phyloP scores from a whole-genome alignment of 2,329 filamentous ascomycete genomes.

The Achaetomium macrosporum region DNA sequence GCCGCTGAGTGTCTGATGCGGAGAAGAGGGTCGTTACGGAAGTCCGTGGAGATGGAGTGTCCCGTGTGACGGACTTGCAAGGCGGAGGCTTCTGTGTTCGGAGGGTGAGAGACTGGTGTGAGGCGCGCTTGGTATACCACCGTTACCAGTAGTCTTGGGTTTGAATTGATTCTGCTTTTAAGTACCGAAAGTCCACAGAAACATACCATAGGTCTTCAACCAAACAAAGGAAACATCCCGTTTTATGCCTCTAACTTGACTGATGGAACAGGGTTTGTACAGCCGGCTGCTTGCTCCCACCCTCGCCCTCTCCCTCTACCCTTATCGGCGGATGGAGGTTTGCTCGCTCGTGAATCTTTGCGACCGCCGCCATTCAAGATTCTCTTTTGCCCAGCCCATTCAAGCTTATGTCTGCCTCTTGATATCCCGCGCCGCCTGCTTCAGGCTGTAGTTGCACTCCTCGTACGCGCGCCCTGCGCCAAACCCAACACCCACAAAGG shows the following conservation, averaged over 20 bases:
- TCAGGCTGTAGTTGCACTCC: constrained; percentile 84
- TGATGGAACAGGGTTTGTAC: constrained; percentile 18
- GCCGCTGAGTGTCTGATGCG: not conserved
- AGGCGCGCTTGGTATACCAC: not conserved
- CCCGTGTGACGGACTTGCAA: not conserved
- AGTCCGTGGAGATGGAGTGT: not conserved
- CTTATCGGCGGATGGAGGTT: not conserved
- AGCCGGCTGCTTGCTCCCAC: constrained; percentile 4
- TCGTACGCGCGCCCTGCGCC: constrained; percentile 96
- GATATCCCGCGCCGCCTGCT: constrained; percentile 54
- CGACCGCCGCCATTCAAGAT: not conserved
- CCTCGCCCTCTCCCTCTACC: constrained; percentile 3
- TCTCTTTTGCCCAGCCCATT: not conserved
- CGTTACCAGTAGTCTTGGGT: constrained; percentile 8
- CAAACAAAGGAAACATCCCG: constrained; percentile 15
- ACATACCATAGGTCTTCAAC: not conserved
- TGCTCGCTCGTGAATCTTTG: not conserved
- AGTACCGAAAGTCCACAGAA: not conserved
- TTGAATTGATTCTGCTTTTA: constrained; percentile 9
- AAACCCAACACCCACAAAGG: constrained; percentile 90
- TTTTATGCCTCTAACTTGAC: constrained; percentile 19
- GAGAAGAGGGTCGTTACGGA: not conserved
- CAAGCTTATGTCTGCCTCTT: constrained; percentile 12
- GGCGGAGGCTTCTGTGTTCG: too few species aligned
- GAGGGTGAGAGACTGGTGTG: not conserved